Percentiles rank a stretch among this genome's conserved stretches.
Evolutionary conservation across 495 filamentous ascomycete species (phyloP).

Genomic region (Hypoxylon subgilvum): DNA sequence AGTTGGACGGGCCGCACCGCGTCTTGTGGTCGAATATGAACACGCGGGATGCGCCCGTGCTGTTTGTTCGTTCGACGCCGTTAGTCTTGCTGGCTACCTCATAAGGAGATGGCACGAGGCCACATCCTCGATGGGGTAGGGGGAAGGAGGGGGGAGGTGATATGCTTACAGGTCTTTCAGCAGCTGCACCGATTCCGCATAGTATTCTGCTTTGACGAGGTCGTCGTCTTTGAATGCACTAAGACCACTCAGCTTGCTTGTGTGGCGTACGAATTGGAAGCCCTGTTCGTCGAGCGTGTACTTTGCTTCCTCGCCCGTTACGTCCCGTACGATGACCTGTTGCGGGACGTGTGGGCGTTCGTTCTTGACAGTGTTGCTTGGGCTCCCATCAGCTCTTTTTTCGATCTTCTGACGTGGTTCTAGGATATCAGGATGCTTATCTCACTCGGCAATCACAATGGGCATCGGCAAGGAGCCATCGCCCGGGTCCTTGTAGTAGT

Average conservation of each 20-base stretch:
- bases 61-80: constrained; percentile 47
- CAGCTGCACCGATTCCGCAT: constrained; percentile 65
- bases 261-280: constrained; percentile 45
- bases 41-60: constrained; percentile 66
- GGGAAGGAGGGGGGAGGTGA: not conserved
- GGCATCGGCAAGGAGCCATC: constrained; percentile 65
- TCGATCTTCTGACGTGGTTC: too few species aligned
- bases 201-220: constrained; percentile 64
- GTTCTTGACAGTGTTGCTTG: constrained; percentile 49
- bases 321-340: constrained; percentile 47
- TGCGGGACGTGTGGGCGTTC: constrained; percentile 54
- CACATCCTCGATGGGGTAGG: not conserved
- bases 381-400: not conserved
- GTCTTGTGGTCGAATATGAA: constrained; percentile 79
- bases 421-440: not conserved
- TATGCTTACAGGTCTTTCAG: constrained; percentile 65
- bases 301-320: constrained; percentile 44
- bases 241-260: constrained; percentile 45
- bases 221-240: constrained; percentile 67
- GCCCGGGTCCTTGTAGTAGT: constrained; percentile 66
- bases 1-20: constrained; percentile 59
- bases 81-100: constrained; percentile 54
- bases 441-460: constrained; percentile 53
- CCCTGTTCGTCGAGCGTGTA: constrained; percentile 49
- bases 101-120: not conserved